phyloP scores from a whole-genome alignment of 257 asterid species.

The Ajuga chamaepitys region DNA sequence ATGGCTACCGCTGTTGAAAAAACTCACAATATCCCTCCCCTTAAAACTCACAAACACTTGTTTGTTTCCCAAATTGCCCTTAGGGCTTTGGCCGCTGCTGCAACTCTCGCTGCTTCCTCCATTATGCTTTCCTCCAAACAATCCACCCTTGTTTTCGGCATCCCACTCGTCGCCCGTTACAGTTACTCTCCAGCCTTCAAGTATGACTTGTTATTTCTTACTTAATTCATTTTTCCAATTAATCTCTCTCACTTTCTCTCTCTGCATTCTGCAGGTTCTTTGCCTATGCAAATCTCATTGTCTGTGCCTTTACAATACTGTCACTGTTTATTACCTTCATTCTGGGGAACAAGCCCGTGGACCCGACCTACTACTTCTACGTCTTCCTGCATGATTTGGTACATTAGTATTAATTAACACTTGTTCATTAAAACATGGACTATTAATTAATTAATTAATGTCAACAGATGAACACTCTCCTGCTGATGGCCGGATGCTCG shows the following conservation, averaged over 20 bases:
- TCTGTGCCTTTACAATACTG: constrained; percentile 28
- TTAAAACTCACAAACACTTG: constrained; percentile 22
- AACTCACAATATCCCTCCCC: background rate
- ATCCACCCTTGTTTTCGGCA: constrained; percentile 30
- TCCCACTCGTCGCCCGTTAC: constrained; percentile 42
- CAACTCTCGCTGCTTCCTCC: constrained; percentile 49
- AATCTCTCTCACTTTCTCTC: background rate
- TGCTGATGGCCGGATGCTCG: constrained; percentile 52
- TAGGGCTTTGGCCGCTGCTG: constrained; percentile 30
- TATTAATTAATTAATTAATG: background rate
- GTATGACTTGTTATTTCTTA: constrained; percentile 10
- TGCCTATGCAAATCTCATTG: constrained; percentile 45
- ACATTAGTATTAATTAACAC: background rate
- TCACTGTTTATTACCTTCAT: constrained; percentile 23
- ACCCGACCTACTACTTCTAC: constrained; percentile 30
- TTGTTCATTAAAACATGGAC: background rate
- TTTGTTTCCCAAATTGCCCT: constrained; percentile 27
- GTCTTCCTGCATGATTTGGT: constrained; percentile 73
- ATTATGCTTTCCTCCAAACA: constrained; percentile 42
- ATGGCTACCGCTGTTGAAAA: constrained; percentile 20
- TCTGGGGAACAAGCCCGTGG: constrained; percentile 20
- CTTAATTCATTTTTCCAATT: too few relatives aligned
- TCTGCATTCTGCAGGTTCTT: constrained; percentile 38
- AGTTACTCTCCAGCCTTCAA: constrained; percentile 51
- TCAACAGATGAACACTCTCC: constrained; percentile 28